Conservation (phyloP, 352 stramenopile species). For the Peronosclerospora sorghi region DNA sequence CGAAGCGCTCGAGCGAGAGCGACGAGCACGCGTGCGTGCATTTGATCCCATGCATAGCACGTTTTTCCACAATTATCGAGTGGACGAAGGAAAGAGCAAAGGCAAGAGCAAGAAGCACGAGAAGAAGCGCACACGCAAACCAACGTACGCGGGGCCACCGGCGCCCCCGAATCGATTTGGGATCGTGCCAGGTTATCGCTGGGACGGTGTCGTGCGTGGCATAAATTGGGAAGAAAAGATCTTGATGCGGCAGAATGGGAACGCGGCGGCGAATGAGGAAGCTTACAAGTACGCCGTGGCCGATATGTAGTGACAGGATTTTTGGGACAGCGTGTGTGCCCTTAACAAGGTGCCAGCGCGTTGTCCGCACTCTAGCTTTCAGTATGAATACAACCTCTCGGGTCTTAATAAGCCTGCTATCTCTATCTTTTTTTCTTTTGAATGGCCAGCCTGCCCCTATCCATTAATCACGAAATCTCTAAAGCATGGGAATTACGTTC, state of each 20-base stretch:
- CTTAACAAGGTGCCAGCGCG: background rate
- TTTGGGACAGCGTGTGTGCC: background rate
- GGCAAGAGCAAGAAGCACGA: conserved; percentile 36
- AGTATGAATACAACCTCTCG: conserved; percentile 11
- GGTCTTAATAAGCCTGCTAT: conserved; percentile 1
- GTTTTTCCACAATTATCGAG: conserved; percentile 48
- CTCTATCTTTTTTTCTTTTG: no score
- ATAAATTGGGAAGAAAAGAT: conserved; percentile 94
- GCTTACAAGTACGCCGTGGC: conserved; percentile 72
- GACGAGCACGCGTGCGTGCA: conserved; percentile 41
- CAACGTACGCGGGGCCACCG: conserved; percentile 59
- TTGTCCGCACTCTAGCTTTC: conserved; percentile 6
- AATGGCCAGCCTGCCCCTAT: no score
- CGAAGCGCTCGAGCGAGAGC: conserved; percentile 50
- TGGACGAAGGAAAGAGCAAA: conserved; percentile 24
- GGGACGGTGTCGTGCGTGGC: conserved; percentile 94
- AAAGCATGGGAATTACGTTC: conserved; percentile 50
- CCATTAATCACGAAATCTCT: conserved; percentile 15
- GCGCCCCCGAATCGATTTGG: conserved; percentile 77
- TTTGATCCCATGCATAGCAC: conserved; percentile 79
- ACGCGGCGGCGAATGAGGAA: conserved; percentile 49
- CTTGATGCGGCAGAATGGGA: conserved; percentile 67
- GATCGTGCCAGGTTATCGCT: conserved; percentile 94
- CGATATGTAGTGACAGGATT: conserved; percentile 58
- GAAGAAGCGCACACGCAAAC: conserved; percentile 28